A percentile compares a stretch with the other conserved stretches of the same genome.
Conservation (phyloP, 1,139 yeast genomes). For the Yamadazyma songkhlaensis region DNA sequence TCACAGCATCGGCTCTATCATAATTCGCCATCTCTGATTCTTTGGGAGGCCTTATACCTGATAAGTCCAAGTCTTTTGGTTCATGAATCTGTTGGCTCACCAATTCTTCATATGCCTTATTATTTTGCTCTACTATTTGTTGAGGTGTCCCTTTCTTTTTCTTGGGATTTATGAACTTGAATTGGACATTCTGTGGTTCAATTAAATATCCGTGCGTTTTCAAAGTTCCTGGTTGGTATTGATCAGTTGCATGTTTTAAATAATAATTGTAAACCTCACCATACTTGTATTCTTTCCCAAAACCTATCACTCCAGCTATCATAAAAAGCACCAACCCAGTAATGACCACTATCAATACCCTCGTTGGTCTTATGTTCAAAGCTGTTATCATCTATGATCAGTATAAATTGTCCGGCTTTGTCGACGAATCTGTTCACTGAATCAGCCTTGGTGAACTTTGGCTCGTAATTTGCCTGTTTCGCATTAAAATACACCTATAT, state of each 20-base stretch:
- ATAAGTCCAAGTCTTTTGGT: constrained; percentile 47
- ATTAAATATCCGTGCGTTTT: constrained; percentile 8
- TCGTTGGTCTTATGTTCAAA: constrained; percentile 15
- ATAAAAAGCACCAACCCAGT: background rate
- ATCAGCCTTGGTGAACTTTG: too few species aligned
- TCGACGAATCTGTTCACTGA: too few species aligned
- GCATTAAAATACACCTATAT: too few species aligned
- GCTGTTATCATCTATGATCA: constrained; percentile 14
- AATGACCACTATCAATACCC: constrained; percentile 4
- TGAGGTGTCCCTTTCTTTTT: constrained; percentile 25
- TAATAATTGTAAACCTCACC: too few species aligned
- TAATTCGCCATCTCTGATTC: constrained; percentile 25
- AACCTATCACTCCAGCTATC: too few species aligned
- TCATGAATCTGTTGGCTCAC: constrained; percentile 35
- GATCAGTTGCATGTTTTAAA: background rate
- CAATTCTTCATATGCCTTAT: constrained; percentile 28
- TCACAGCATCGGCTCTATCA: constrained; percentile 65
- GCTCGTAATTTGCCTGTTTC: too few species aligned
- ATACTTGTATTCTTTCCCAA: too few species aligned
- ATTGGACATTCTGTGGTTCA: constrained; percentile 28
- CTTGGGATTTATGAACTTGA: constrained; percentile 31
- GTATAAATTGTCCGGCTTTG: too few species aligned
- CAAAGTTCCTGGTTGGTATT: background rate
- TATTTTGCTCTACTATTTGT: constrained; percentile 32
- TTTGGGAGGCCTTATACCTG: constrained; percentile 34